Evolutionary conservation across 345 rosid species (phyloP).

Genomic region (Pistacia atlantica): DNA sequence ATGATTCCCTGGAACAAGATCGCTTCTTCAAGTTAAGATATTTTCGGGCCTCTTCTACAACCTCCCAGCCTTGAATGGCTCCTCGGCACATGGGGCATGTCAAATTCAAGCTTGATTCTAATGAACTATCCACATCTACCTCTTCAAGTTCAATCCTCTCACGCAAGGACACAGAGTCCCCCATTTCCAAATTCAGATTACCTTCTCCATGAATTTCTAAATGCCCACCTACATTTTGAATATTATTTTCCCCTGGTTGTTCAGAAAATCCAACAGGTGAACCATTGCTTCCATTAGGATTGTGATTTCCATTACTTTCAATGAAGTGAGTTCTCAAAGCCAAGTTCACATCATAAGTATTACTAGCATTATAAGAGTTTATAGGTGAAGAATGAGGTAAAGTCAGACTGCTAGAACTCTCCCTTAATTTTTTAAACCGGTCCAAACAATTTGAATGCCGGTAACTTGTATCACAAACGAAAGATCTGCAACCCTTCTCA

Average conservation of each 20-base stretch:
- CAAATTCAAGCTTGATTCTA: slow-evolving; percentile 43
- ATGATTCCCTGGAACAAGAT: slow-evolving; percentile 82
- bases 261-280: slow-evolving; percentile 24
- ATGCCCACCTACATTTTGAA: slow-evolving; percentile 29
- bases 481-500: slow-evolving; percentile 90
- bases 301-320: slow-evolving; percentile 33
- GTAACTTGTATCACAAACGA: slow-evolving; percentile 90
- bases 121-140: slow-evolving; percentile 33
- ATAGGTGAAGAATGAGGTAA: slow-evolving; percentile 36
- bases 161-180: slow-evolving; percentile 37
- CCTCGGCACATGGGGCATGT: slow-evolving; percentile 92
- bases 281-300: slow-evolving; percentile 29
- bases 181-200: slow-evolving; percentile 27
- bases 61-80: slow-evolving; percentile 59
- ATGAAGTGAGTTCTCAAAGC: slow-evolving; percentile 33
- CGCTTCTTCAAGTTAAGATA: slow-evolving; percentile 78
- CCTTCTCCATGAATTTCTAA: slow-evolving; percentile 39
- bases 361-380: slow-evolving; percentile 30
- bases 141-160: slow-evolving; percentile 46
- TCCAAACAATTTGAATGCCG: slow-evolving; percentile 94
- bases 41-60: slow-evolving; percentile 73
- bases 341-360: slow-evolving; percentile 39
- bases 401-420: slow-evolving; percentile 41
- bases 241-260: slow-evolving; percentile 24
- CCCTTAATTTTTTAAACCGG: slow-evolving; percentile 68